A percentile compares a stretch with the other conserved stretches of the same genome.
Conservation (phyloP, 2,329 filamentous ascomycete genomes). For the Ploettnerulaceae sp. region DNA sequence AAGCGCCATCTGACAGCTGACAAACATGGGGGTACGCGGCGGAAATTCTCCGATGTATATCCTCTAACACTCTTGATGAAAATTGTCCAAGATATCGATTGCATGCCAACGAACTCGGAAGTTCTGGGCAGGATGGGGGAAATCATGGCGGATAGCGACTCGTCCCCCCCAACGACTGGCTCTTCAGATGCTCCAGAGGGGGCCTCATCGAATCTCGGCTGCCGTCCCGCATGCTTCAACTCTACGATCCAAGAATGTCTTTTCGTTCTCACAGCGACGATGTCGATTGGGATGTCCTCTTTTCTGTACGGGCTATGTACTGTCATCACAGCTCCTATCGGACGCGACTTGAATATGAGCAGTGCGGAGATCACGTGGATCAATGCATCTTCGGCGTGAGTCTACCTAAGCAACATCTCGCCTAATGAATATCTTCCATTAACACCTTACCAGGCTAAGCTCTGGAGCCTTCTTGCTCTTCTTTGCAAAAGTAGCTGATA, state of each 20-base stretch:
- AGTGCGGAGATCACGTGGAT: conserved; percentile 66
- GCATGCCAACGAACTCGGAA: too few species aligned
- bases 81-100: too few species aligned
- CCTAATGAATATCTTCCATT: neutral
- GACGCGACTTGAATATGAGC: conserved; percentile 55
- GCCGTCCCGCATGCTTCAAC: conserved; percentile 54
- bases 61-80: too few species aligned
- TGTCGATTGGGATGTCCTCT: conserved; percentile 59
- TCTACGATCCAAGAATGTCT: conserved; percentile 58
- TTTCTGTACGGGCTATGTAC: conserved; percentile 54
- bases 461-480: conserved; percentile 61
- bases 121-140: too few species aligned
- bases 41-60: too few species aligned
- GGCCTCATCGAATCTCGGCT: neutral
- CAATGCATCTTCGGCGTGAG: conserved; percentile 50
- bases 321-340: conserved; percentile 59
- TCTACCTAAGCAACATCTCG: neutral
- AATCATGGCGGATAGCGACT: too few species aligned
- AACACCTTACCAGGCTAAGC: conserved; percentile 47
- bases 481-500: conserved; percentile 60
- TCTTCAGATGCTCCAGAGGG: neutral
- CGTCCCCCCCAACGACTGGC: too few species aligned
- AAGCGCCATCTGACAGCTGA: too few species aligned
- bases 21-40: too few species aligned
- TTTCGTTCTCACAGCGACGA: conserved; percentile 61